Evolutionary conservation across 345 rosid genomes (phyloP).

Genomic region (Aethionema arabicum): DNA sequence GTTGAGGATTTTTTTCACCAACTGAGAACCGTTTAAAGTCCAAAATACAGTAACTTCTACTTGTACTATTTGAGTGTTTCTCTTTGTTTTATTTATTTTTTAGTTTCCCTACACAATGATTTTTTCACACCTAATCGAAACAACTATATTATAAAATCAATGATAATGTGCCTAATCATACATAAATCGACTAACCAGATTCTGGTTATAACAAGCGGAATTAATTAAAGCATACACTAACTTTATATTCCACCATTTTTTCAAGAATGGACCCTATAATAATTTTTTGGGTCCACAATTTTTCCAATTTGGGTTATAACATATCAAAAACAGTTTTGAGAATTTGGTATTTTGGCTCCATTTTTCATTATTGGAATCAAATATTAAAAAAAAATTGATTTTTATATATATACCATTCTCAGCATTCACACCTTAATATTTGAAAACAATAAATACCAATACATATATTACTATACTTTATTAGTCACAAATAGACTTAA

Average conservation of each 20-base stretch:
- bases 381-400: background rate
- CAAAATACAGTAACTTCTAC: too few relatives aligned
- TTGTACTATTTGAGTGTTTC: too few relatives aligned
- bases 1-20: too few relatives aligned
- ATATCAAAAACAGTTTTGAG: conserved; percentile 26
- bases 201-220: background rate
- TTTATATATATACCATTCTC: too few relatives aligned
- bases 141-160: conserved; percentile 12
- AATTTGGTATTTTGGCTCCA: background rate
- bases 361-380: background rate
- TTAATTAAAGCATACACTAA: background rate
- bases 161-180: background rate
- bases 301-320: conserved; percentile 12
- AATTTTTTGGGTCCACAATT: conserved; percentile 18
- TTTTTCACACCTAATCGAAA: conserved; percentile 6
- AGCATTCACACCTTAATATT: too few relatives aligned
- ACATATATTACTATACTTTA: too few relatives aligned
- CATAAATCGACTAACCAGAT: too few relatives aligned
- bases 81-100: too few relatives aligned
- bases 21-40: too few relatives aligned
- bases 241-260: conserved; percentile 22
- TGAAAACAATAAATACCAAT: too few relatives aligned
- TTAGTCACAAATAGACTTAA: too few relatives aligned
- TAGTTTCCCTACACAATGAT: background rate
- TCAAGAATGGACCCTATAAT: conserved; percentile 17